Evolutionary conservation across 352 stramenopile genomes (phyloP), one percentile per base, ranked within the genome.

Genomic region (Phytophthora tubulina): DNA sequence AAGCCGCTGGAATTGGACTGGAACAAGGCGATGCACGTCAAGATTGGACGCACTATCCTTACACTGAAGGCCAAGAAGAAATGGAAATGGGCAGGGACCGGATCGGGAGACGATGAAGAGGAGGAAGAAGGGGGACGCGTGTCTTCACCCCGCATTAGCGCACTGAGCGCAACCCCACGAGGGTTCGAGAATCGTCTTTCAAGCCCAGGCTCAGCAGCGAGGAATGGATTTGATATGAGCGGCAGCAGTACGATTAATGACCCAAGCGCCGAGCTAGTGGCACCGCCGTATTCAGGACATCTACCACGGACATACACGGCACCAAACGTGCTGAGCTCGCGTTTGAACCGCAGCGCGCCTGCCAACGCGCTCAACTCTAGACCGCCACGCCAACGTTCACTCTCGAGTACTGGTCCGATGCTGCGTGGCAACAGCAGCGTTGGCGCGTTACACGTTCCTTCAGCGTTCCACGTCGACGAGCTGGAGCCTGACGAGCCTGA

Each of bases 21-120:
- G 86, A 92, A 92, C 68, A 93, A 94, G 67, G 80, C 82, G 1
- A 81, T 92, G 46, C 86, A 94, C 63, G 88, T 95, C 32, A 95
- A 95, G 56, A 95, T 95, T 30, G 88, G 88, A 6, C 86, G 88
- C 62, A 95, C 88, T 31, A 94, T 95, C 44, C 68, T 95, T 32
- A 94, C 88, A 14, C 78, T 95, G 31, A 93, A 91, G 59, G 88
- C 88, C 2, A 95, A 95, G 73, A 94, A 93, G 63, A 85, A 87
- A 15, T 94, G 86, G 86, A 90, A 91, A 78, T 95, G 86, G 86
- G 79, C 75, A 9, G 82, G 83, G 6, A 49, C 63, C 8, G 70
- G 69, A 30, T 79, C 80, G 14, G 67, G 73, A 41, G 79, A 75
- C 7, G 77, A 84, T n/a, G 75, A 82, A 36, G 70, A 79, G 8